Evolutionary conservation across 257 asterid species (phyloP).

Genomic region (Gentiana macrophylla): DNA sequence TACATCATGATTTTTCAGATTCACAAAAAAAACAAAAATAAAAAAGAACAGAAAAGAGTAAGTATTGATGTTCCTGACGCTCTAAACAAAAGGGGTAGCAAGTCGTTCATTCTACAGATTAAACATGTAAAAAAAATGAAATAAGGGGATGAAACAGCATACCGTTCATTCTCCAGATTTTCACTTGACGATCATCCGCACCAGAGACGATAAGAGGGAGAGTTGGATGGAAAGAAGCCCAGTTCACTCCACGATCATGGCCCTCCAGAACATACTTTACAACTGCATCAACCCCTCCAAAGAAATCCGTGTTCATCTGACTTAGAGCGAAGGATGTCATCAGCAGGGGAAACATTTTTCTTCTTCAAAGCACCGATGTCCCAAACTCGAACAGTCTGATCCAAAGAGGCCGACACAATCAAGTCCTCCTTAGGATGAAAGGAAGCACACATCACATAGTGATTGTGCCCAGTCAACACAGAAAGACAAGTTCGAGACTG

Average conservation of each 20-base stretch:
- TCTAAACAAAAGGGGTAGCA: too few species aligned
- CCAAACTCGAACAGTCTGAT: slow-evolving; percentile 86
- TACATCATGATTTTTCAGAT: too few species aligned
- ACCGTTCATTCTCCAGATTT: slow-evolving; percentile 89
- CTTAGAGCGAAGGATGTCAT: slow-evolving; percentile 77
- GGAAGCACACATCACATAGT: slow-evolving; percentile 75
- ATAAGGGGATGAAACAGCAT: slow-evolving; percentile 6
- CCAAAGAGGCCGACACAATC: slow-evolving; percentile 81
- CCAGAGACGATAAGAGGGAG: slow-evolving; percentile 81
- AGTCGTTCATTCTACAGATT: too few species aligned
- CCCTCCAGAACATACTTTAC: slow-evolving; percentile 83
- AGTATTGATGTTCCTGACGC: too few species aligned
- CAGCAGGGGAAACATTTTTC: slow-evolving; percentile 88
- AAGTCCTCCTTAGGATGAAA: slow-evolving; percentile 82
- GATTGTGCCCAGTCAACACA: slow-evolving; percentile 64
- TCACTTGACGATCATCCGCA: slow-evolving; percentile 80
- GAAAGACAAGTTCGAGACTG: slow-evolving; percentile 78
- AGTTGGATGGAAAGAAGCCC: slow-evolving; percentile 89
- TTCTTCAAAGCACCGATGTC: slow-evolving; percentile 72
- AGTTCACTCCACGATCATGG: slow-evolving; percentile 80
- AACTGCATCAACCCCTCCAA: slow-evolving; percentile 84
- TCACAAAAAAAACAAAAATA: too few species aligned
- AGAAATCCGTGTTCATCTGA: slow-evolving; percentile 81
- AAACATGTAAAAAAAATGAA: too few species aligned
- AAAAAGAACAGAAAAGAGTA: too few species aligned